A percentile compares a stretch with the other conserved stretches of the same genome.
Evolutionary conservation across 805 yeast genomes (phyloP).

Genomic region (Metschnikowia orientalis): DNA sequence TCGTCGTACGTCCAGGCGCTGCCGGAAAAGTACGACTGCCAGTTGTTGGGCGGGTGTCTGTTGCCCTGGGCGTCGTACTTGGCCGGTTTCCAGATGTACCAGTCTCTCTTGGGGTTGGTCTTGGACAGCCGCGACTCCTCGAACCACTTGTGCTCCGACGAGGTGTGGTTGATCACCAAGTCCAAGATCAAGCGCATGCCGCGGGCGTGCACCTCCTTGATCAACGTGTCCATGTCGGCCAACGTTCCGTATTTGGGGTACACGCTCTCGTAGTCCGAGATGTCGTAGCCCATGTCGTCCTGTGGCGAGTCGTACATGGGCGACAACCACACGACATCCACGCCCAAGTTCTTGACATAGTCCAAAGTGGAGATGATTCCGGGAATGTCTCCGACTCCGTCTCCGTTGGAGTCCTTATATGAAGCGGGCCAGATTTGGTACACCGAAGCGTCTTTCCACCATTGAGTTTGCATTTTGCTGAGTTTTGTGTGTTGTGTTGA

Average conservation of each 20-base stretch:
- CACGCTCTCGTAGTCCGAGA: slow-evolving; percentile 49
- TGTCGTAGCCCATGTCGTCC: slow-evolving; percentile 62
- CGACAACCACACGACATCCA: slow-evolving; percentile 52
- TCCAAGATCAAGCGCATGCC: slow-evolving; percentile 52
- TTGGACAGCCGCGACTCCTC: slow-evolving; percentile 49
- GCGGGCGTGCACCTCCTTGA: slow-evolving; percentile 43
- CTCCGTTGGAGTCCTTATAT: slow-evolving; percentile 54
- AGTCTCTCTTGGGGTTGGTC: slow-evolving; percentile 53
- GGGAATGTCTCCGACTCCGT: slow-evolving; percentile 55
- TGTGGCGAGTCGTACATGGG: slow-evolving; percentile 59
- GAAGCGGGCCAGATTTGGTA: slow-evolving; percentile 63
- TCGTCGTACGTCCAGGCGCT: slow-evolving; percentile 58
- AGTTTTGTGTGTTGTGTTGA: background rate
- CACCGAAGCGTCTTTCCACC: slow-evolving; percentile 58
- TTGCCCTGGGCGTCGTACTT: slow-evolving; percentile 44
- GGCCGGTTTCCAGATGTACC: slow-evolving; percentile 57
- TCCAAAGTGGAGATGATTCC: slow-evolving; percentile 51
- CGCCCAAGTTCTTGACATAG: slow-evolving; percentile 47
- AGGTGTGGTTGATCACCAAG: slow-evolving; percentile 57
- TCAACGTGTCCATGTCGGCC: slow-evolving; percentile 48
- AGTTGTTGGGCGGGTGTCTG: slow-evolving; percentile 54
- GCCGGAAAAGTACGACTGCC: slow-evolving; percentile 50
- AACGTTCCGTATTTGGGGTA: slow-evolving; percentile 52
- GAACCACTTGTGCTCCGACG: slow-evolving; percentile 55
- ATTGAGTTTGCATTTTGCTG: slow-evolving; percentile 14